Evolutionary conservation across 2,329 filamentous ascomycete species (phyloP).

Genomic region (Aspergillus brunneoviolaceus): DNA sequence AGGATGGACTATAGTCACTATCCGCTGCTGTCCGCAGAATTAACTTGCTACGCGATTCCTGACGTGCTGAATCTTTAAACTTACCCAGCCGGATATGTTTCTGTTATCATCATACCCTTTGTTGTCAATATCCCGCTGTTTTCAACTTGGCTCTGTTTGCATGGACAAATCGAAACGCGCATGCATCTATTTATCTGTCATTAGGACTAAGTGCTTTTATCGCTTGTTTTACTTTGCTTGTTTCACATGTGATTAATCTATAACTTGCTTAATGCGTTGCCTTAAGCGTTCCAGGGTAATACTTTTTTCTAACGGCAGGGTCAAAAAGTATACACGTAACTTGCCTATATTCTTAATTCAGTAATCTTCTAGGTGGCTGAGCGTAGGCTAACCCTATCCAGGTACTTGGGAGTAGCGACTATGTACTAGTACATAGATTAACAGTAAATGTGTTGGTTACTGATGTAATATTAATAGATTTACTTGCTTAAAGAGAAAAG

Average conservation of each 20-base stretch:
- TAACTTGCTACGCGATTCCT: background rate
- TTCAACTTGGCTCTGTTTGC: background rate
- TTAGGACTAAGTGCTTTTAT: background rate
- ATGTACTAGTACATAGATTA: no score
- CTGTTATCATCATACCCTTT: slow-evolving; percentile 10
- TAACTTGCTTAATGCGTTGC: no score
- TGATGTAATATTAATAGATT: no score
- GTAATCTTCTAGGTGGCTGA: no score
- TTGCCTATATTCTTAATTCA: no score
- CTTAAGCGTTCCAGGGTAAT: no score
- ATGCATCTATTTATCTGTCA: background rate
- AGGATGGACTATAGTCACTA: slow-evolving; percentile 23
- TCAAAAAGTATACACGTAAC: no score
- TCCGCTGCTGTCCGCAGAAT: background rate
- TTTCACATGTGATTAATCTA: background rate
- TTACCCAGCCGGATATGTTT: slow-evolving; percentile 26
- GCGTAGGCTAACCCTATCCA: no score
- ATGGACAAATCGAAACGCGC: background rate
- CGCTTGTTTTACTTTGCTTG: background rate
- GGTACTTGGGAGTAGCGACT: no score
- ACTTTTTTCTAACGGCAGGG: no score
- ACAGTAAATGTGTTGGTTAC: no score
- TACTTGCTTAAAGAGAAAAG: no score
- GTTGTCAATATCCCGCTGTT: slow-evolving; percentile 5
- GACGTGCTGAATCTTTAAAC: slow-evolving; percentile 8